Evolutionary conservation across 1,284 basidiomycete species (phyloP).

Genomic region (Ustilago esculenta): DNA sequence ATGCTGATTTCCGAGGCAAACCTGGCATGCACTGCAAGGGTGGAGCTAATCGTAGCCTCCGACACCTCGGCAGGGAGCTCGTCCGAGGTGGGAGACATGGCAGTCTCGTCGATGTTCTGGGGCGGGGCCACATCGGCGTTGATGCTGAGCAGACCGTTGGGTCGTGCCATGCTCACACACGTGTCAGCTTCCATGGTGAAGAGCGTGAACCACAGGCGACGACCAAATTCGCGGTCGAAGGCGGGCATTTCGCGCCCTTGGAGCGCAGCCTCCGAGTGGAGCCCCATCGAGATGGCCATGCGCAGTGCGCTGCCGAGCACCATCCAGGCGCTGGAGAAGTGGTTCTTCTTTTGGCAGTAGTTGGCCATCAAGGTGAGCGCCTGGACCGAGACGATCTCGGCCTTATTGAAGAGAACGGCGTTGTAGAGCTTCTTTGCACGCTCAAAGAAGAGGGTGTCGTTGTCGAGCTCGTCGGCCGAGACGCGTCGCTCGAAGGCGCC

Average conservation of each 20-base stretch:
- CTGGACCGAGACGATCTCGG: conserved; percentile 48
- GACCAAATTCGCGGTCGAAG: conserved; percentile 45
- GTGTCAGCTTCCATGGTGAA: conserved; percentile 53
- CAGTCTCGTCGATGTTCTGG: conserved; percentile 44
- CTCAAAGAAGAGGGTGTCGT: conserved; percentile 35
- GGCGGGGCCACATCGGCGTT: conserved; percentile 43
- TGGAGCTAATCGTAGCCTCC: conserved; percentile 41
- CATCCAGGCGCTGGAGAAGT: conserved; percentile 43
- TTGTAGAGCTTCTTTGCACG: conserved; percentile 42
- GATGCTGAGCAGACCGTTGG: conserved; percentile 41
- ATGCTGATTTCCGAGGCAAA: conserved; percentile 48
- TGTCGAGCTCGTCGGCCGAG: conserved; percentile 28
- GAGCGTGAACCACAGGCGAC: conserved; percentile 46
- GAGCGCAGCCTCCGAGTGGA: conserved; percentile 40
- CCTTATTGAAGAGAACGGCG: conserved; percentile 44
- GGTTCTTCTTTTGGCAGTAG: conserved; percentile 52
- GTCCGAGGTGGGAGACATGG: conserved; percentile 37
- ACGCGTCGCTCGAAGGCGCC: conserved; percentile 41
- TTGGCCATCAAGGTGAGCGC: conserved; percentile 45
- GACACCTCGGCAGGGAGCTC: conserved; percentile 33
- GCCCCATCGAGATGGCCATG: conserved; percentile 49
- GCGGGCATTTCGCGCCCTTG: conserved; percentile 37
- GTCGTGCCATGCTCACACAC: conserved; percentile 45
- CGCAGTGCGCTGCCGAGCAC: conserved; percentile 48
- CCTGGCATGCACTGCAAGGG: conserved; percentile 39